These are phyloP conservation scores for Agarophyton chilense DNA, from an alignment of 23 red algal species.

Conservation along the genomic window DNA sequence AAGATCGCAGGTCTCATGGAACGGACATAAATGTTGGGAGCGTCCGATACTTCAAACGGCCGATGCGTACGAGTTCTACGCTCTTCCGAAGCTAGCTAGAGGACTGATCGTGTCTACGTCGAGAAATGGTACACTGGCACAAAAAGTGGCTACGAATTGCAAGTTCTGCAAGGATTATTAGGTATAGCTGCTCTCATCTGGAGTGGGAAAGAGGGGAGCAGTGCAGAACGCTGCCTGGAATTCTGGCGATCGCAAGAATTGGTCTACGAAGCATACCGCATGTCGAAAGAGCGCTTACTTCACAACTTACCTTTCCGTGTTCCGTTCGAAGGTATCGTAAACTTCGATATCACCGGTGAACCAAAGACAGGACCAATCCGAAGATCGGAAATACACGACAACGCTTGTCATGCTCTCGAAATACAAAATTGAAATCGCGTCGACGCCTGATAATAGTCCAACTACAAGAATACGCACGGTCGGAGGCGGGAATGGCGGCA, in stretches of 20 bases:
- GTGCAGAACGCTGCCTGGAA: not conserved
- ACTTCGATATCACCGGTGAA: not conserved
- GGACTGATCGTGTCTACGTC: not conserved
- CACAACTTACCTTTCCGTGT: not conserved
- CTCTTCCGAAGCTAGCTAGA: not conserved
- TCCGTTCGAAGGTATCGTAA: conserved; percentile 2
- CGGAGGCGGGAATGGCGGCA: not conserved
- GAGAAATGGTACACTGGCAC: not conserved
- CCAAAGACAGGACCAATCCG: not conserved
- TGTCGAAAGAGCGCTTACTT: not conserved
- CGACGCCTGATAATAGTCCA: not conserved
- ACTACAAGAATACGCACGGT: not conserved
- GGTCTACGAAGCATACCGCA: not conserved
- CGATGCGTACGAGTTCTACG: not conserved
- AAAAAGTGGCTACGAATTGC: not conserved
- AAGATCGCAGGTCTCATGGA: no score
- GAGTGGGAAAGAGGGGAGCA: no score
- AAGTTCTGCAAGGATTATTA: no score
- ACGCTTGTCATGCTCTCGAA: not conserved
- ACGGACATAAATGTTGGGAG: no score
- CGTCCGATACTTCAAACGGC: no score
- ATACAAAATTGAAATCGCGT: not conserved
- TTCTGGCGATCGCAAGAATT: not conserved
- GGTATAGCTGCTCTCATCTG: no score
- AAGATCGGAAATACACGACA: not conserved